These are phyloP conservation scores for Kwoniella heveanensis DNA, from an alignment of 768 basidiomycete species.

Conservation along the genomic window DNA sequence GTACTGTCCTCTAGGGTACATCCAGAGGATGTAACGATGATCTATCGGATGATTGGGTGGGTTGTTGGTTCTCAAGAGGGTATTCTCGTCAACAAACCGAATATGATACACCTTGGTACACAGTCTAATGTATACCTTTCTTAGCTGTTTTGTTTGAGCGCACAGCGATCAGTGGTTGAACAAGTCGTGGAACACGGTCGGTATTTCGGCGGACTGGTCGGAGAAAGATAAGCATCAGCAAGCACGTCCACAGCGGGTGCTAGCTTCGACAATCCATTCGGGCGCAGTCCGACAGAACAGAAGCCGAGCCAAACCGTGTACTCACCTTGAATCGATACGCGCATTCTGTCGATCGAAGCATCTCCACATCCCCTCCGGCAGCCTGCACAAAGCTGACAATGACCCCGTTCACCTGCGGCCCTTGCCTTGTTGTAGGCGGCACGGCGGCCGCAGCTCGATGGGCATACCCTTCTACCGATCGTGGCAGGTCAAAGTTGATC, in stretches of 20 bases:
- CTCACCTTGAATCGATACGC: conserved; percentile 67
- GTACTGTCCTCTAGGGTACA: too few relatives aligned
- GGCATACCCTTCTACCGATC: conserved; percentile 87
- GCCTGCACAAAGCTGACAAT: conserved; percentile 96
- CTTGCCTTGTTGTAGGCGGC: conserved; percentile 28
- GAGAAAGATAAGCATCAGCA: conserved; percentile 9
- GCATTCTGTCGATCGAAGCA: conserved; percentile 97
- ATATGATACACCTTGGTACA: too few relatives aligned
- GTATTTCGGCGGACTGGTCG: conserved; percentile 48
- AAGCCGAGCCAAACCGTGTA: too few relatives aligned
- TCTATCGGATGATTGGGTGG: too few relatives aligned
- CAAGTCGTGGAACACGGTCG: conserved; percentile 47
- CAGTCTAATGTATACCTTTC: too few relatives aligned
- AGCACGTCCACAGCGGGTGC: not conserved
- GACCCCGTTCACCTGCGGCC: conserved; percentile 69
- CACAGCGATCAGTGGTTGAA: conserved; percentile 45
- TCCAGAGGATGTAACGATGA: too few relatives aligned
- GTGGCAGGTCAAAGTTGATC: conserved; percentile 78
- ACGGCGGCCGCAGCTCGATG: conserved; percentile 64
- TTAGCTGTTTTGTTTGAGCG: too few relatives aligned
- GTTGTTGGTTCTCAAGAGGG: too few relatives aligned
- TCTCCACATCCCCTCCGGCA: conserved; percentile 96
- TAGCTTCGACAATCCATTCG: not conserved
- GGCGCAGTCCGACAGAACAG: too few relatives aligned
- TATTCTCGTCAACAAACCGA: too few relatives aligned